Percentiles rank a stretch among this genome's conserved stretches.
Evolutionary conservation across 139 green algal genomes (phyloP).

Genomic region (Zygnema cylindricum): DNA sequence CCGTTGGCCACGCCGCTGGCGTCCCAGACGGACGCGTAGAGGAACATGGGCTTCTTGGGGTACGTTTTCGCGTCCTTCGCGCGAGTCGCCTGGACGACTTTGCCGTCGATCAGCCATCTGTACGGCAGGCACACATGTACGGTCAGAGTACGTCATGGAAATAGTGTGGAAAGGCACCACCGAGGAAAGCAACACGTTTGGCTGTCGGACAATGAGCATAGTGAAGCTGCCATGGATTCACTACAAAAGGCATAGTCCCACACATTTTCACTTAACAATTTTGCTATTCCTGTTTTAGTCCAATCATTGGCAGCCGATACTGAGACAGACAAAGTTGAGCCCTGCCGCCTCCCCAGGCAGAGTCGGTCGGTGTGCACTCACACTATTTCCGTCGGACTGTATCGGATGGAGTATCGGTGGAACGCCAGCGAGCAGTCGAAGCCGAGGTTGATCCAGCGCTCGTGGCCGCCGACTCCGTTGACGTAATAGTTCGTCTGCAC

Average conservation of each 20-base stretch:
- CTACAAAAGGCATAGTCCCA: too few species aligned
- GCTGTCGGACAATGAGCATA: background rate
- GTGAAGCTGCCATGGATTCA: background rate
- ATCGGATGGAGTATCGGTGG: constrained; percentile 49
- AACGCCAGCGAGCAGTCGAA: constrained; percentile 44
- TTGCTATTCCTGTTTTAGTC: too few species aligned
- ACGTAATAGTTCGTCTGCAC: constrained; percentile 55
- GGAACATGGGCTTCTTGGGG: constrained; percentile 44
- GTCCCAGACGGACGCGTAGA: constrained; percentile 50
- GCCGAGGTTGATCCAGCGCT: constrained; percentile 22
- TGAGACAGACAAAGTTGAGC: background rate
- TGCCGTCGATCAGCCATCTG: constrained; percentile 46
- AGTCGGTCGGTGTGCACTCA: background rate
- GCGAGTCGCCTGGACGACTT: background rate
- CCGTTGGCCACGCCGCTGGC: background rate
- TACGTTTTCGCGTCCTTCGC: background rate
- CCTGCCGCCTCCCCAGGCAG: too few species aligned
- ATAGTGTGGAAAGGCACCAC: too few species aligned
- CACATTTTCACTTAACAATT: too few species aligned
- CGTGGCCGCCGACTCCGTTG: constrained; percentile 29
- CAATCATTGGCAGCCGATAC: background rate
- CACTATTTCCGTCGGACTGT: background rate
- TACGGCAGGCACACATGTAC: too few species aligned
- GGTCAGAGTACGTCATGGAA: too few species aligned
- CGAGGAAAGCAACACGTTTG: background rate